Evolutionary conservation across 768 basidiomycete species (phyloP).

Genomic region (Mycena leptocephala): DNA sequence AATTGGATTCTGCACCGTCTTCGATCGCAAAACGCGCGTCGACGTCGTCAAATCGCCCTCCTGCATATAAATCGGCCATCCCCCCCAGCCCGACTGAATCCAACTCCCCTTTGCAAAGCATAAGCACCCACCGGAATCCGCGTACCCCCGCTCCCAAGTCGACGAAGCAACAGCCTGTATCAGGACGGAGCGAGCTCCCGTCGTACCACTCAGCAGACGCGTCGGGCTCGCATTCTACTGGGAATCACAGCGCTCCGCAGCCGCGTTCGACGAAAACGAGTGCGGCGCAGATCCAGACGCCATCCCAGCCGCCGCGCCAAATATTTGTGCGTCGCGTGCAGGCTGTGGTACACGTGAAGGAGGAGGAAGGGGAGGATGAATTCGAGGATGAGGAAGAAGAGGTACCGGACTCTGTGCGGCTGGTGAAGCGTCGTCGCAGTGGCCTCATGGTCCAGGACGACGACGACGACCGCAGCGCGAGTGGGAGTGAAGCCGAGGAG

Average conservation of each 20-base stretch:
- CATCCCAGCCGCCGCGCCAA: slow-evolving; percentile 31
- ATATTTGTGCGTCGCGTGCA: slow-evolving; percentile 37
- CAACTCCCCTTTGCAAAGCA: slow-evolving; percentile 38
- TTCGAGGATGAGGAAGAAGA: slow-evolving; percentile 28
- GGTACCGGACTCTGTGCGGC: slow-evolving; percentile 17
- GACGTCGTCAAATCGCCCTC: slow-evolving; percentile 49
- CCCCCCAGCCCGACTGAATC: slow-evolving; percentile 45
- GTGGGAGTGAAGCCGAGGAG: slow-evolving; percentile 19
- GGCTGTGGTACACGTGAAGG: slow-evolving; percentile 35
- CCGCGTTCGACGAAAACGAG: not conserved
- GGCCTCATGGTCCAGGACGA: slow-evolving; percentile 33
- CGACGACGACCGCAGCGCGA: slow-evolving; percentile 20
- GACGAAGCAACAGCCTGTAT: not conserved
- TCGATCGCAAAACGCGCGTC: slow-evolving; percentile 47
- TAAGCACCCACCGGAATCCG: slow-evolving; percentile 20
- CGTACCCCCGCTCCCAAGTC: slow-evolving; percentile 33
- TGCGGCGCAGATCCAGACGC: slow-evolving; percentile 22
- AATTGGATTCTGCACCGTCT: slow-evolving; percentile 46
- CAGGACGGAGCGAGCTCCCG: slow-evolving; percentile 19
- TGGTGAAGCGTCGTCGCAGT: slow-evolving; percentile 33
- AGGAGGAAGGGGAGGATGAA: slow-evolving; percentile 17
- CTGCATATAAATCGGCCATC: slow-evolving; percentile 46
- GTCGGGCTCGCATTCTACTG: not conserved
- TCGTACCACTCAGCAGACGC: slow-evolving; percentile 13
- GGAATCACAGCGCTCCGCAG: not conserved